phyloP scores from a whole-genome alignment of 345 rosid genomes.

The Erysimum cheiranthoides region DNA sequence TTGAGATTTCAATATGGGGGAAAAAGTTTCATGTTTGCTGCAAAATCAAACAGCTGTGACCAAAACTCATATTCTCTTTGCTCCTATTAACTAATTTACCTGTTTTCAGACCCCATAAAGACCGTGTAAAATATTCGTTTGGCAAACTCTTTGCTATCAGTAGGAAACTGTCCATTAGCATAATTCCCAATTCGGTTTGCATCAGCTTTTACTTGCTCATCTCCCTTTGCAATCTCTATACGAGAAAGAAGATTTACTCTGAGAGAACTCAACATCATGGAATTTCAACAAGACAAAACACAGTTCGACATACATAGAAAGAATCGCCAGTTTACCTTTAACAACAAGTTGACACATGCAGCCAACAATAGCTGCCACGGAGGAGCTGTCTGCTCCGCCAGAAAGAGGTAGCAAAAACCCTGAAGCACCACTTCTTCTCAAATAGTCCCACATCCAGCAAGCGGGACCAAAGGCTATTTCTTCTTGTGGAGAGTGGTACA shows the following conservation, averaged over 20 bases:
- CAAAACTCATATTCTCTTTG: background rate
- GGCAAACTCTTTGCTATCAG: conserved; percentile 92
- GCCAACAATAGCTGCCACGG: conserved; percentile 99
- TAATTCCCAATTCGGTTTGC: conserved; percentile 84
- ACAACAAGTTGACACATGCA: conserved; percentile 99
- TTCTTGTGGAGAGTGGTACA: conserved; percentile 88
- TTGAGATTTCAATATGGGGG: background rate
- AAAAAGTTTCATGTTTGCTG: background rate
- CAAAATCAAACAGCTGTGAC: background rate
- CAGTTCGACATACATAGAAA: background rate
- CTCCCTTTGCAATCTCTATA: conserved; percentile 84
- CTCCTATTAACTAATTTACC: conserved; percentile 52
- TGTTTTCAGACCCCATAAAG: conserved; percentile 95
- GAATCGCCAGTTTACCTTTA: conserved; percentile 57
- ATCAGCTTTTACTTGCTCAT: conserved; percentile 94
- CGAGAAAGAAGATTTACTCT: conserved; percentile 20
- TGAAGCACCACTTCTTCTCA: conserved; percentile 97
- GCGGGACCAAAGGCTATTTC: conserved; percentile 97
- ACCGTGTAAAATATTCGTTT: conserved; percentile 90
- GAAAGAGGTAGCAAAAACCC: conserved; percentile 98
- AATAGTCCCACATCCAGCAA: conserved; percentile 98
- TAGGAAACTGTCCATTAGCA: conserved; percentile 71
- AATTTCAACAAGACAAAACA: conserved; percentile 16
- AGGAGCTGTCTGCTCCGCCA: conserved; percentile 97
- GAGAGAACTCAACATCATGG: conserved; percentile 1